Percentiles rank a stretch among this genome's conserved stretches.
Conservation (phyloP, 306 rosid species). For the Dicorynia guianensis region DNA sequence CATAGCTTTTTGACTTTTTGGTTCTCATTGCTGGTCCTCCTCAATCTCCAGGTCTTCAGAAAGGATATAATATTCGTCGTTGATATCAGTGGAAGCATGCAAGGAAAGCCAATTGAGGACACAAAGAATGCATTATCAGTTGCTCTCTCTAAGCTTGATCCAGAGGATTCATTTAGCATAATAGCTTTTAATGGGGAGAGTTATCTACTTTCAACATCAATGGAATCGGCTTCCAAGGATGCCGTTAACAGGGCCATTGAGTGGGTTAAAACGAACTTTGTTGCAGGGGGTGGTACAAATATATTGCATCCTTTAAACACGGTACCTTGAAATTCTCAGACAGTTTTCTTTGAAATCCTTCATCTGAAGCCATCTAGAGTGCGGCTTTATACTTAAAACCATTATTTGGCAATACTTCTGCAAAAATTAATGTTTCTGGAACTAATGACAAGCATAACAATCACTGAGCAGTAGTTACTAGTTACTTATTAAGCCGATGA, state of each 20-base stretch:
- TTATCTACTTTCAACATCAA: constrained; percentile 62
- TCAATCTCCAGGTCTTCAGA: constrained; percentile 67
- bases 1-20: not conserved
- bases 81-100: constrained; percentile 92
- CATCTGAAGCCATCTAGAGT: not conserved
- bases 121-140: constrained; percentile 59
- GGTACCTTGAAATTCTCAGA: constrained; percentile 49
- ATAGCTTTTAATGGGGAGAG: constrained; percentile 84
- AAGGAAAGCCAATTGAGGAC: constrained; percentile 72
- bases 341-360: constrained; percentile 46
- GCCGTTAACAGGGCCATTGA: constrained; percentile 73
- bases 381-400: not conserved
- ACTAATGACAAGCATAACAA: constrained; percentile 20
- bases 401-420: constrained; percentile 13
- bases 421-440: constrained; percentile 16
- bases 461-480: constrained; percentile 17
- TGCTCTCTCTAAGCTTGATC: constrained; percentile 72
- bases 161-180: constrained; percentile 75
- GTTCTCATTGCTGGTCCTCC: constrained; percentile 33
- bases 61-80: constrained; percentile 67
- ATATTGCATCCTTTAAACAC: constrained; percentile 62
- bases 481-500: constrained; percentile 9
- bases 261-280: constrained; percentile 70
- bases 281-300: constrained; percentile 81
- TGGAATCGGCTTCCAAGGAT: constrained; percentile 76